Evolutionary conservation across 2,329 filamentous ascomycete genomes (phyloP).

Genomic region (Lanzia echinophila): DNA sequence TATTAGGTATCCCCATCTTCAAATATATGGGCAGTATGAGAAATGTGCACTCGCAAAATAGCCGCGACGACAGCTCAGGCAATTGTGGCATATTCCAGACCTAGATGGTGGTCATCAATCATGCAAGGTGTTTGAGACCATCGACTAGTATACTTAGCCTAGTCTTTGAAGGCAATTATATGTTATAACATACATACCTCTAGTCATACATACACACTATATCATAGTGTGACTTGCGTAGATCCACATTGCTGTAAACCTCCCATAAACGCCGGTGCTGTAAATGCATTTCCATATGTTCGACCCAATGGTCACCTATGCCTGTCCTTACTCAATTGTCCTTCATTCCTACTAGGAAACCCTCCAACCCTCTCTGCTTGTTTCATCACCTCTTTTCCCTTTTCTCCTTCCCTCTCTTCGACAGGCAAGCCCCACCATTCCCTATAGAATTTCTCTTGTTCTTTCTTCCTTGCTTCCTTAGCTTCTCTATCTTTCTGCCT

Average conservation of each 20-base stretch:
- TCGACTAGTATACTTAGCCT: not conserved
- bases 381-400: constrained; percentile 47
- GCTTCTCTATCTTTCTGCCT: constrained; percentile 61
- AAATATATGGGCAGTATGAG: not conserved
- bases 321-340: constrained; percentile 29
- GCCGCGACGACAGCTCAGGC: not conserved
- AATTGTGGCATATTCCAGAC: too few species aligned
- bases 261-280: constrained; percentile 17
- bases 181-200: constrained; percentile 11
- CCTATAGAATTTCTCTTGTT: constrained; percentile 58
- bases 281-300: not conserved
- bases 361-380: constrained; percentile 51
- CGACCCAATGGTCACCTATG: constrained; percentile 24
- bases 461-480: constrained; percentile 50
- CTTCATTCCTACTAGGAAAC: constrained; percentile 37
- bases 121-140: not conserved
- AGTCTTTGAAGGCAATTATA: constrained; percentile 12
- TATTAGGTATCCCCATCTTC: not conserved
- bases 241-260: constrained; percentile 18
- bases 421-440: constrained; percentile 62
- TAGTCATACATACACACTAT: constrained; percentile 19
- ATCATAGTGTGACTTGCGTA: constrained; percentile 6
- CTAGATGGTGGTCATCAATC: not conserved
- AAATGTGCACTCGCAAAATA: not conserved
- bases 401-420: constrained; percentile 50